Conservation (phyloP, 306 rosid genomes). For the Hippophae rhamnoides region DNA sequence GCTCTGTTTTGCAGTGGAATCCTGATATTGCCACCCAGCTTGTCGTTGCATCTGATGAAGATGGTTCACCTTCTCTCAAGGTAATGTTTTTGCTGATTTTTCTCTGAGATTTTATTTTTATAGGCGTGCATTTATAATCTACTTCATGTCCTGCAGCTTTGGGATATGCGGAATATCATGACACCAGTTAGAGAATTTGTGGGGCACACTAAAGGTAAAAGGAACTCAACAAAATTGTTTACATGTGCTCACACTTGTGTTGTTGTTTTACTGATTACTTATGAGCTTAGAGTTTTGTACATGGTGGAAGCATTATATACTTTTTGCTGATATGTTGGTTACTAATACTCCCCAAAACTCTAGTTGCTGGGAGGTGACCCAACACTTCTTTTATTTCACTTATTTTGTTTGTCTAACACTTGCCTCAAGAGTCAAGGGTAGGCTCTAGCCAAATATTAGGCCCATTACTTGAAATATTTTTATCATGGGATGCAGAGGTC, state of each 20-base stretch:
- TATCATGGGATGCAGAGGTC: too few relatives aligned
- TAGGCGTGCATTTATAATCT: conserved; percentile 4
- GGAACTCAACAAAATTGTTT: not conserved
- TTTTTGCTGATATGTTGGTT: too few relatives aligned
- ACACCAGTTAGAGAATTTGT: conserved; percentile 82
- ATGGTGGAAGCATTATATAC: too few relatives aligned
- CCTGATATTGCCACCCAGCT: conserved; percentile 98
- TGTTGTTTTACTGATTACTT: not conserved
- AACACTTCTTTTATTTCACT: too few relatives aligned
- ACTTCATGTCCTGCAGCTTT: conserved; percentile 52
- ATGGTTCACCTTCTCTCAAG: conserved; percentile 74
- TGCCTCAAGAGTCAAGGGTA: too few relatives aligned
- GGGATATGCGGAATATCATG: conserved; percentile 97
- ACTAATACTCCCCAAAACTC: too few relatives aligned
- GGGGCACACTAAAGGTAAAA: conserved; percentile 89
- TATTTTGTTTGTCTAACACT: too few relatives aligned
- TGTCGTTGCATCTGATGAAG: conserved; percentile 96
- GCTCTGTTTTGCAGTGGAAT: conserved; percentile 98
- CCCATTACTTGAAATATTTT: too few relatives aligned
- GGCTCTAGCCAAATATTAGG: too few relatives aligned
- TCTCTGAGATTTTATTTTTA: conserved; percentile 9
- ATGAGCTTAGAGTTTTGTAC: too few relatives aligned
- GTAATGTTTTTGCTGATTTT: conserved; percentile 35
- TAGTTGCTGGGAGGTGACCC: too few relatives aligned
- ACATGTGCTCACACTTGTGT: not conserved